Conservation (phyloP, 768 basidiomycete species). For the Xerocomellus chrysenteron region DNA sequence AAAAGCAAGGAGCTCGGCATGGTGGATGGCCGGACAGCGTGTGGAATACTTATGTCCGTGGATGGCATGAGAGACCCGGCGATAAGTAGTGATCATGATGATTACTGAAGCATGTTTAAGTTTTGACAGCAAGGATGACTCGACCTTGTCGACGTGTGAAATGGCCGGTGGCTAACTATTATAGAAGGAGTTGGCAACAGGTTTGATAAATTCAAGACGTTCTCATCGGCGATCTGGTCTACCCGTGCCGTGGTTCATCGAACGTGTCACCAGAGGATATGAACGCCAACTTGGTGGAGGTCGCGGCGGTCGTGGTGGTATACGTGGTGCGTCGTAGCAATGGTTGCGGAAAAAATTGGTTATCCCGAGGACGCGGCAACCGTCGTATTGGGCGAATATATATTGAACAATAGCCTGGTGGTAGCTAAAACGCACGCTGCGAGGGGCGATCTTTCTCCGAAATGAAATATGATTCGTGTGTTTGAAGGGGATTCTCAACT, state of each 20-base stretch:
- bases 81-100: not conserved
- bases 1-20: not conserved
- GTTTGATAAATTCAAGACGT: not conserved
- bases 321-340: not conserved
- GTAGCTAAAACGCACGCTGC: not conserved
- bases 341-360: not conserved
- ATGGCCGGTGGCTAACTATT: not conserved
- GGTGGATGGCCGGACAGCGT: not conserved
- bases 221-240: not conserved
- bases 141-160: conserved; percentile 14
- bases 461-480: conserved; percentile 6
- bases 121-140: conserved; percentile 2
- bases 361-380: not conserved
- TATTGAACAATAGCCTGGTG: conserved; percentile 11
- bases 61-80: not conserved
- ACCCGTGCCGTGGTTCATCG: not conserved
- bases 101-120: conserved; percentile 6
- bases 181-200: not conserved
- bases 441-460: conserved; percentile 16
- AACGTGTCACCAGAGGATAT: not conserved
- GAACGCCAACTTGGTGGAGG: not conserved
- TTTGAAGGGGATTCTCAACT: conserved; percentile 3
- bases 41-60: conserved; percentile 6
- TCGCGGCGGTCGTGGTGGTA: not conserved
- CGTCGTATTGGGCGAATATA: not conserved